Evolutionary conservation across 2,329 filamentous ascomycete genomes (phyloP), one percentile per base, ranked within the genome.

Genomic region (Alternaria tenuissima): DNA sequence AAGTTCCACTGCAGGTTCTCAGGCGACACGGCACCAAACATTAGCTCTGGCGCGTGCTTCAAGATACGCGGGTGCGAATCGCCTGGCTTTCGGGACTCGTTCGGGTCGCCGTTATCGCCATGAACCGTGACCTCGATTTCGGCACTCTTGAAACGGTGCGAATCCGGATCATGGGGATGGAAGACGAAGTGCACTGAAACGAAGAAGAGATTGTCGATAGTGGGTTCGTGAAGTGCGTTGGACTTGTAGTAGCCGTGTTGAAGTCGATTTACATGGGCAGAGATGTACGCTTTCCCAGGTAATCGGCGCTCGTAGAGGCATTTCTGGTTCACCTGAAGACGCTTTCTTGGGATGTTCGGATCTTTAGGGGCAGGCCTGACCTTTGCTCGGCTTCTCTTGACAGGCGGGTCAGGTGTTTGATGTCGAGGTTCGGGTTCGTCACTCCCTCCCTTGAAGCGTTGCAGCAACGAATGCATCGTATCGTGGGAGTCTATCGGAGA

Each of bases 101-200:
- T 48, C 7, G 59, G 41, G 20, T 52, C 46, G n/a, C 68, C 53
- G 22, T 64, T 51, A 28, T 62, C 55, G 39, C 74, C 68, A 39
- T 76, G 78, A 3, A 79, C 70, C 4, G 76, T 76, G 3, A 81
- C 81, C 20, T 74, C 76, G 22, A 84, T 82, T 11, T 77, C 78
- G 4, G 82, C 82, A 30, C 80, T 80, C 61, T 81, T 81, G 73
- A 85, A 84, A 12, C 83, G 81, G 67, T 84, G 81, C 1, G 73
- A 68, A 20, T 69, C 44, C 3, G 78, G 80, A 47, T 81, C 71
- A 4, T 79, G 73, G 0, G 82, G 80, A 63, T 85, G 83, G 26
- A 85, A 82, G n/a, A 82, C 81, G 52, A 85, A 84, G 47, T 79
- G 80, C 34, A 85, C 72, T 0, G 80, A 83, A 4, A 83, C 77